Base-by-base conservation (phyloP, 1,139 yeast genomes). In the Pichia sp. region DNA sequence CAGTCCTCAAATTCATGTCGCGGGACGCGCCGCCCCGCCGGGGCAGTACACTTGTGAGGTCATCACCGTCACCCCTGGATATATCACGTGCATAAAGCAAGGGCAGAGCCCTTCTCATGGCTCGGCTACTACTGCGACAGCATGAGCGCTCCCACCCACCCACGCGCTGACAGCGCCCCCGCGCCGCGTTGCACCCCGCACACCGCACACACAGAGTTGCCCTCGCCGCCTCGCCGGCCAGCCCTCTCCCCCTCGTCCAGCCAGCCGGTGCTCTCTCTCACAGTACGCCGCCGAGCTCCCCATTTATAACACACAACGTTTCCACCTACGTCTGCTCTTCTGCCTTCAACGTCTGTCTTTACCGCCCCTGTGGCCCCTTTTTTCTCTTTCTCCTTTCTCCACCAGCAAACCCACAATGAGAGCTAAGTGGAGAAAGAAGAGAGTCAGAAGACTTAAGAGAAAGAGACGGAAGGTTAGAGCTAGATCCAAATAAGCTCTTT, bases 381-480 rank as follows among this genome's bases (percentile, higher is more conserved):
- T 33, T 48, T 47, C 51, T 48, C 52, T 52, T 52, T 46, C 44
- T 34, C 29, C 24, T 16, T 42, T 31, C 8, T n/a, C n/a, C 52
- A 50, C 50, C 55, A 54, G 53, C 49, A 54, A 49, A 53, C 52
- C 60, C 66, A 74, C 67, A 68, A 87, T 87, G 95, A 86, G 95
- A 85, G 82, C 84, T 80, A 87, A 87, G 85, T 89, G 96, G 97
- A 90, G 96, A 89, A 91, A 91, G 87, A 91, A 91, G 95, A 90
- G 97, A 90, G 95, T 87, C 80, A 90, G 97, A 89, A 89, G 97
- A 89, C 89, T 91, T 76, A 91, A 91, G 87, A 88, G 97, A 86
- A 91, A 91, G 95, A 87, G 97, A 87, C 96, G 97, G 96, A 90
- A 90, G 95, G 96, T 91, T 73, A 88, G 97, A 88, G 97, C 97